A percentile compares a stretch with the other conserved stretches of the same genome.
phyloP scores from a whole-genome alignment of 352 stramenopile species.

The Pythium brassicae region DNA sequence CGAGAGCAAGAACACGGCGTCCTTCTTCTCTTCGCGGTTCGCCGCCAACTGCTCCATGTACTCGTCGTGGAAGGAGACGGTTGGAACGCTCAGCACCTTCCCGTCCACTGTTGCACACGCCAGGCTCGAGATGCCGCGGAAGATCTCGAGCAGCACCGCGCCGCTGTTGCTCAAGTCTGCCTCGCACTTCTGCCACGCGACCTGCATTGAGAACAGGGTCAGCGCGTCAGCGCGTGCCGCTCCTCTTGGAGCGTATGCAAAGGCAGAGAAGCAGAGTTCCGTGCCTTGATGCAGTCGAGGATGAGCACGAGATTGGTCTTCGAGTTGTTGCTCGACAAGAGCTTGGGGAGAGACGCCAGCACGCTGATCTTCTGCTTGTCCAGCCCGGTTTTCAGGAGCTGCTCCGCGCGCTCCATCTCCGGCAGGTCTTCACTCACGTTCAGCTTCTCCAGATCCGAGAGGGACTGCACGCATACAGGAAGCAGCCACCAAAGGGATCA shows the following conservation, averaged over 20 bases:
- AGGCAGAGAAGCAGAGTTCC: too few species aligned
- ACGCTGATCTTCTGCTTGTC: slow-evolving; percentile 83
- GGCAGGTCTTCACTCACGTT: slow-evolving; percentile 83
- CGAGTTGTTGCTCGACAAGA: slow-evolving; percentile 67
- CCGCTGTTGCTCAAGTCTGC: slow-evolving; percentile 36
- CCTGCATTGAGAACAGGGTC: slow-evolving; percentile 14
- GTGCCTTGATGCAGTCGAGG: slow-evolving; percentile 76
- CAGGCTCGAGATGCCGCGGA: slow-evolving; percentile 51
- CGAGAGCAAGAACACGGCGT: slow-evolving; percentile 61
- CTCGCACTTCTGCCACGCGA: slow-evolving; percentile 68
- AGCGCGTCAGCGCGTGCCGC: not conserved
- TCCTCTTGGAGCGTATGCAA: not conserved
- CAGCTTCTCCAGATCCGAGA: slow-evolving; percentile 81
- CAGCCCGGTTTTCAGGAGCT: slow-evolving; percentile 69
- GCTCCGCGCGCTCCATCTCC: slow-evolving; percentile 74
- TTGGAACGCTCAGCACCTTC: slow-evolving; percentile 57
- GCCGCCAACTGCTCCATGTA: slow-evolving; percentile 43
- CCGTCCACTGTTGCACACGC: slow-evolving; percentile 64
- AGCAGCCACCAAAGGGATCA: not conserved
- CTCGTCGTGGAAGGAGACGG: slow-evolving; percentile 57
- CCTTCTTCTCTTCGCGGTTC: slow-evolving; percentile 47
- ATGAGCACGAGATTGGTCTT: slow-evolving; percentile 61
- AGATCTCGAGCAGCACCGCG: slow-evolving; percentile 53
- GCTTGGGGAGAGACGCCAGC: slow-evolving; percentile 59
- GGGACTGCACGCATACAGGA: slow-evolving; percentile 32